Conservation (phyloP, 148 eudicot species). For the Chenopodium berlandieri region DNA sequence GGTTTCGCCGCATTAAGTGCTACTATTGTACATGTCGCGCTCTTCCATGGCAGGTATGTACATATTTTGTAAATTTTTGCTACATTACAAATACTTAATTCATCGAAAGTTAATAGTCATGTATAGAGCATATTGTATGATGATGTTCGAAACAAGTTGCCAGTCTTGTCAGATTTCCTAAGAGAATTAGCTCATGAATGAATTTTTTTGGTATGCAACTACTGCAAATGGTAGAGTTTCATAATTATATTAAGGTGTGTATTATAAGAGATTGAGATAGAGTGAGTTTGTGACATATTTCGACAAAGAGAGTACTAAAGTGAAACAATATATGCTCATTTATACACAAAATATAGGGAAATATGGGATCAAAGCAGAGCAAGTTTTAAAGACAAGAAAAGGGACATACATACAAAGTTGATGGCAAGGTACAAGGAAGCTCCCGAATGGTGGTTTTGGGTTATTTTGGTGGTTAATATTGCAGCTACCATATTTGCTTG, state of each 20-base stretch:
- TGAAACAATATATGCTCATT: neutral
- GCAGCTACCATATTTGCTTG: conserved; percentile 77
- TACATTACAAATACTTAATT: neutral
- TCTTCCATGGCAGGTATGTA: conserved; percentile 90
- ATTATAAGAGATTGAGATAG: no score
- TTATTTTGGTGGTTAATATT: conserved; percentile 60
- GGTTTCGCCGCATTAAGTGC: conserved; percentile 92
- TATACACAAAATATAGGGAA: conserved; percentile 43
- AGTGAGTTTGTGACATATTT: no score
- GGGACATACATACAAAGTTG: conserved; percentile 85
- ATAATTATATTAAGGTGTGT: no score
- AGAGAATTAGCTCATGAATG: no score
- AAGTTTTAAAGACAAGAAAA: conserved; percentile 67
- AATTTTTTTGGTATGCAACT: no score
- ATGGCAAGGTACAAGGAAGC: conserved; percentile 85
- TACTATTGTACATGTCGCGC: conserved; percentile 70
- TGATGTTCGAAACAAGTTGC: neutral
- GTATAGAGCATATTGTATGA: neutral
- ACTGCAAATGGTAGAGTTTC: no score
- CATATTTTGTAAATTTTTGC: neutral
- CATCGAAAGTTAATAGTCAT: neutral
- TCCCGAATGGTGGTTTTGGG: conserved; percentile 99
- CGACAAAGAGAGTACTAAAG: neutral
- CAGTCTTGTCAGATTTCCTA: neutral
- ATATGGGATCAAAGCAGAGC: conserved; percentile 94